Evolutionary conservation across 148 eudicot species (phyloP), one percentile per base, ranked within the genome.

Genomic region (Mesembryanthemum crystallinum): DNA sequence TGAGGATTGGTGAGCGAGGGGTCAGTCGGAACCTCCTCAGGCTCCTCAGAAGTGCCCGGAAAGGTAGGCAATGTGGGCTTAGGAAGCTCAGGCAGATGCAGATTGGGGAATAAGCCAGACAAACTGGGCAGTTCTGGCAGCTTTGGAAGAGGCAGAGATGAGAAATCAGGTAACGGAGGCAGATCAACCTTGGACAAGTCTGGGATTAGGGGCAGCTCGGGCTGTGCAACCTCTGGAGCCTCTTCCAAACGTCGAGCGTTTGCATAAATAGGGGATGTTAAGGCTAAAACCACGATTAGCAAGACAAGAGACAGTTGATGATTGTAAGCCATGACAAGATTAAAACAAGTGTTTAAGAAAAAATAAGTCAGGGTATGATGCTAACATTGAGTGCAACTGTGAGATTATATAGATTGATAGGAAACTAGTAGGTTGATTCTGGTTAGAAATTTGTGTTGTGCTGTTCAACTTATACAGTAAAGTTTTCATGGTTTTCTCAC

Each of bases 101-200:
- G 45, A 32, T 30, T 69, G 3, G 61, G 74, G 45, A 77, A 47
- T 33, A 77, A 60, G 8, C 49, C 49, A 7, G 74, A 21, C 47
- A 77, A 61, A 70, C 35, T 61, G 20, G 74, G 73, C 7, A 76
- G 58, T 21, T 45, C 32, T 21, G 79, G 69, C 33, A 76, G 35
- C 57, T 68, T 55, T 3, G 73, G 79, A 61, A 69, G 21, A 2
- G 30, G 60, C 51, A 77, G 17, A 61, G 79, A 69, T 14, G 79
- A 60, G 20, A 77, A 45, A 61, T 69, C 79, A 60, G 74, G 79
- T 5, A 77, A 29, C n/a, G 79, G 67, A 29, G 79, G 79, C 57
- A 77, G 43, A 12, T 77, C 21, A 54, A 47, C 59, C 11, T 62
- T 69, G 61, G 47, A 29, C n/a, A 76, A 60, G 5, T 28, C 66